Evolutionary conservation across 2,329 filamentous ascomycete species (phyloP).

Genomic region (Lojkania enalia): DNA sequence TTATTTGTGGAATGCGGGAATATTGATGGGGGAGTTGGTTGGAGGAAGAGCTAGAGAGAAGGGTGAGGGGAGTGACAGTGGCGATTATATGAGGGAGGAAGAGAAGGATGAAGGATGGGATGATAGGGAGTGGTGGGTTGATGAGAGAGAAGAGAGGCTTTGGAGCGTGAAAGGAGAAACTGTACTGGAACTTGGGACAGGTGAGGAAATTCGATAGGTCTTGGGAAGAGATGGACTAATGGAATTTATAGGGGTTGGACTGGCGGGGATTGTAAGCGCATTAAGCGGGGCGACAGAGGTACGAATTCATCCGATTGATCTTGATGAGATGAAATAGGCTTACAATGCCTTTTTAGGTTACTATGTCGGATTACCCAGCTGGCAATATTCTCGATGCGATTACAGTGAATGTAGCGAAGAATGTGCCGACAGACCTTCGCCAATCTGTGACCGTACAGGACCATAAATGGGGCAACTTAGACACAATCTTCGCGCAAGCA

Average conservation of each 20-base stretch:
- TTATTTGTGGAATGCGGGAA: conserved; percentile 70
- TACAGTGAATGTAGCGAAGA: conserved; percentile 59
- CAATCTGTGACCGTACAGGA: conserved; percentile 55
- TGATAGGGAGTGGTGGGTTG: conserved; percentile 38
- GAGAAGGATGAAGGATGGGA: conserved; percentile 22
- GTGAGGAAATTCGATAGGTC: conserved; percentile 50
- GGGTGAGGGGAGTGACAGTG: conserved; percentile 33
- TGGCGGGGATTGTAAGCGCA: conserved; percentile 52
- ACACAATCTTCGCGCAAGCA: conserved; percentile 44
- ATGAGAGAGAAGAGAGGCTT: conserved; percentile 30
- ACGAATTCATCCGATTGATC: conserved; percentile 6
- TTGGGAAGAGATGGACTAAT: conserved; percentile 26
- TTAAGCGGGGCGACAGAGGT: conserved; percentile 52
- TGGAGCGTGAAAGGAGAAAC: conserved; percentile 56
- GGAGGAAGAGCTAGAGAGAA: conserved; percentile 28
- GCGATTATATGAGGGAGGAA: conserved; percentile 7
- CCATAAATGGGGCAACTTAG: conserved; percentile 66
- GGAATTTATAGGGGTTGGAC: conserved; percentile 46
- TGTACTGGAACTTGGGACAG: conserved; percentile 69
- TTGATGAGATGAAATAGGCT: background rate
- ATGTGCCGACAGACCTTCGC: conserved; percentile 48
- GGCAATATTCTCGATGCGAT: conserved; percentile 63
- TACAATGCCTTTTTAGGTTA: conserved; percentile 47
- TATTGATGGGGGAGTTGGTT: conserved; percentile 52
- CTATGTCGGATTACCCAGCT: conserved; percentile 71